phyloP scores from a whole-genome alignment of 495 filamentous ascomycete genomes.

The Trichoderma gamsii region DNA sequence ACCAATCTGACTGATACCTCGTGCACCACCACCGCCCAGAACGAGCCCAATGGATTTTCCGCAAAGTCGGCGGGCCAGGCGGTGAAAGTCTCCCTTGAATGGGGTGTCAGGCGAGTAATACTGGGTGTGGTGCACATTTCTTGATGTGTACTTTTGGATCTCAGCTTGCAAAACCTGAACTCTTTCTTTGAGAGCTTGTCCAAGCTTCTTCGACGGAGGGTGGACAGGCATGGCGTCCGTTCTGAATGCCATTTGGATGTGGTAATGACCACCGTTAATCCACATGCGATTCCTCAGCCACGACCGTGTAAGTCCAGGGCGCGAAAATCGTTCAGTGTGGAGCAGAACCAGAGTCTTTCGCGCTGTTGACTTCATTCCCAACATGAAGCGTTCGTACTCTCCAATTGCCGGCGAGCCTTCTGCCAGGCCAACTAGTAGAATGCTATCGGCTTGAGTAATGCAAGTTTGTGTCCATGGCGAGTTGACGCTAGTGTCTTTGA shows the following conservation, averaged over 20 bases:
- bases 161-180: slow-evolving; percentile 94
- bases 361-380: slow-evolving; percentile 96
- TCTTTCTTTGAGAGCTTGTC: slow-evolving; percentile 80
- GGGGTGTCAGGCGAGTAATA: slow-evolving; percentile 86
- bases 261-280: slow-evolving; percentile 98
- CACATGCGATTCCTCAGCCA: slow-evolving; percentile 94
- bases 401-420: slow-evolving; percentile 86
- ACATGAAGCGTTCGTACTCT: slow-evolving; percentile 90
- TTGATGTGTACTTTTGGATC: slow-evolving; percentile 93
- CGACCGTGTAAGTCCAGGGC: slow-evolving; percentile 70
- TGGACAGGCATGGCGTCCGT: slow-evolving; percentile 71
- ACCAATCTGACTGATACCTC: slow-evolving; percentile 86
- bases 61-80: slow-evolving; percentile 82
- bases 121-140: slow-evolving; percentile 75
- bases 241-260: slow-evolving; percentile 92
- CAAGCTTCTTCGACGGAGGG: slow-evolving; percentile 68
- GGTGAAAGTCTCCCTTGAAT: slow-evolving; percentile 95
- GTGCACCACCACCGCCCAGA: slow-evolving; percentile 85
- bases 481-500: slow-evolving; percentile 80
- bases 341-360: slow-evolving; percentile 91
- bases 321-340: slow-evolving; percentile 84
- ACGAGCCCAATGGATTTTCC: slow-evolving; percentile 93
- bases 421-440: slow-evolving; percentile 84
- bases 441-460: slow-evolving; percentile 92
- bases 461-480: slow-evolving; percentile 98